Percentiles rank a stretch among this genome's conserved stretches.
These are phyloP conservation scores for Fusarium praegraminearum DNA, from an alignment of 2,329 filamentous ascomycete species.

Conservation along the genomic window DNA sequence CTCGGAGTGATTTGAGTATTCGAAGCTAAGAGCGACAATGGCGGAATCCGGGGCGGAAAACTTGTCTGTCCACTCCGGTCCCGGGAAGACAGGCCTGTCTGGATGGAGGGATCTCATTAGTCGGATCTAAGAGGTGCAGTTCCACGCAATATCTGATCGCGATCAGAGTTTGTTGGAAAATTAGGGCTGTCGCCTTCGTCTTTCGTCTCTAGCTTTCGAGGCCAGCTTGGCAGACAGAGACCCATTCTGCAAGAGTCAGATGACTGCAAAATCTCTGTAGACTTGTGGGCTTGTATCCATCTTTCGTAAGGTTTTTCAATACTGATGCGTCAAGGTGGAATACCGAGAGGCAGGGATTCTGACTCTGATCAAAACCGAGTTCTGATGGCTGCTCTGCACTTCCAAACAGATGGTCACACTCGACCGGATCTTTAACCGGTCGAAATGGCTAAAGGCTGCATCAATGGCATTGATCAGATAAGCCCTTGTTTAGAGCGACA, in stretches of 20 bases:
- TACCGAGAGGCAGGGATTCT: constrained; percentile 12
- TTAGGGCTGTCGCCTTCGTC: constrained; percentile 34
- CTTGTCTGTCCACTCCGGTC: constrained; percentile 40
- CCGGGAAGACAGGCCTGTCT: constrained; percentile 43
- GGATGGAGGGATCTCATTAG: constrained; percentile 41
- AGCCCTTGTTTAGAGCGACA: neutral
- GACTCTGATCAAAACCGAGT: constrained; percentile 8
- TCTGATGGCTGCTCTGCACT: constrained; percentile 1
- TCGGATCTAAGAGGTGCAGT: constrained; percentile 22
- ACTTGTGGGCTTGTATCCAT: constrained; percentile 37
- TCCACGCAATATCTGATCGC: constrained; percentile 32
- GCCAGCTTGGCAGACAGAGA: constrained; percentile 12
- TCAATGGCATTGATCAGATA: constrained; percentile 12
- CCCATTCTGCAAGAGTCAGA: constrained; percentile 32
- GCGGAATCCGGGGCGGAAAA: constrained; percentile 29
- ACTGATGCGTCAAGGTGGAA: neutral
- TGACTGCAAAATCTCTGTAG: constrained; percentile 16
- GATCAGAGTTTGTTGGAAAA: constrained; percentile 12
- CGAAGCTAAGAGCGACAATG: constrained; percentile 16
- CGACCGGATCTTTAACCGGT: constrained; percentile 13
- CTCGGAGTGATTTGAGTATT: constrained; percentile 26
- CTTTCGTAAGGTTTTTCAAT: constrained; percentile 6
- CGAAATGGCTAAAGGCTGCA: constrained; percentile 17
- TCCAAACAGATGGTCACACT: constrained; percentile 9
- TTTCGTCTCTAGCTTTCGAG: neutral